phyloP scores from a whole-genome alignment of 192 early-diverging fungal genomes.

The Gaertneriomyces sp. region DNA sequence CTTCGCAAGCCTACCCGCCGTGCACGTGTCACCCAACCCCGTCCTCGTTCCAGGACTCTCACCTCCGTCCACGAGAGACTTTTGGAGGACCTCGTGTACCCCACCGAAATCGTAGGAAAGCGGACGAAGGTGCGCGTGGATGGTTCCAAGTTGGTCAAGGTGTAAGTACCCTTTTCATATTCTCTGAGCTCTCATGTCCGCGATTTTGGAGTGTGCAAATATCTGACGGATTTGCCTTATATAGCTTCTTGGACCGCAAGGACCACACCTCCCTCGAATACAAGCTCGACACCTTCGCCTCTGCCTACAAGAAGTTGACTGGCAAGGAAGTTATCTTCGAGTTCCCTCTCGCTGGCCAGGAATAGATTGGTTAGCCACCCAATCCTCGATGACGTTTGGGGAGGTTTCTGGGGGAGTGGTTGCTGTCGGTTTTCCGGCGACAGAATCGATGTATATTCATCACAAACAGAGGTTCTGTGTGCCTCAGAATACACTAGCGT shows the following conservation, averaged over 20 bases:
- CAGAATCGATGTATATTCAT: no score
- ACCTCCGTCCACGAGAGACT: constrained; percentile 95
- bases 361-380: constrained; percentile 22
- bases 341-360: constrained; percentile 66
- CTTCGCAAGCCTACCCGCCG: constrained; percentile 87
- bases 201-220: background rate
- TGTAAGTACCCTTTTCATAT: constrained; percentile 51
- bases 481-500: no score
- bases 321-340: constrained; percentile 98
- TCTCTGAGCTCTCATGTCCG: background rate
- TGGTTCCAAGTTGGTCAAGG: constrained; percentile 91
- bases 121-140: constrained; percentile 94
- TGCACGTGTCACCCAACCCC: constrained; percentile 84
- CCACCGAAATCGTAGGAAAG: constrained; percentile 99
- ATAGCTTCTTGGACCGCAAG: constrained; percentile 92
- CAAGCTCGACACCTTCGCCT: constrained; percentile 97
- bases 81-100: constrained; percentile 97
- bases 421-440: no score
- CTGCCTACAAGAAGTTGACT: constrained; percentile 92
- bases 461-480: no score
- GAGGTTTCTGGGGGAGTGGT: no score
- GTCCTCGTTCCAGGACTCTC: constrained; percentile 94
- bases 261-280: constrained; percentile 96
- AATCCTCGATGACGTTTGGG: no score
- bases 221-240: constrained; percentile 1